Evolutionary conservation across 108 stramenopile genomes (phyloP).

Genomic region (Hondaea fermentalgiana): DNA sequence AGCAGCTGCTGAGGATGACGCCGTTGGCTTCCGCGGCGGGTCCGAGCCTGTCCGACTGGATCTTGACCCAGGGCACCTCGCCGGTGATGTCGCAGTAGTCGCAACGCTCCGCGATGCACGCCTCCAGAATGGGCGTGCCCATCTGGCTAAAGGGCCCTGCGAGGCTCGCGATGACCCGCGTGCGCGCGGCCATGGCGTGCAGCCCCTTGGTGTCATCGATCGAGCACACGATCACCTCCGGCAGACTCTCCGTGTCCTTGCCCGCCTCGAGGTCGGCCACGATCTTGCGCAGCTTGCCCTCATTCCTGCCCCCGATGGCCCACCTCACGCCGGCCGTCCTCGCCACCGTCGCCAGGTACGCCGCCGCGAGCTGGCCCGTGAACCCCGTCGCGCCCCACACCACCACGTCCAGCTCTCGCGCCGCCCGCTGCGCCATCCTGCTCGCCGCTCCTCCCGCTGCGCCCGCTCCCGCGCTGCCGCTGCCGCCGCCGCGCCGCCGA

Average conservation of each 20-base stretch:
- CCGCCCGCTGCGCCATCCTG: neutral
- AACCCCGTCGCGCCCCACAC: slow-evolving; percentile 16
- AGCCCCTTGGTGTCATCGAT: neutral
- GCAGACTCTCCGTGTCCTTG: neutral
- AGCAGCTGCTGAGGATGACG: slow-evolving; percentile 59
- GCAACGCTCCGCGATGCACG: neutral
- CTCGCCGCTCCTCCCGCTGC: no score
- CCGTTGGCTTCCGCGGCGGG: slow-evolving; percentile 50
- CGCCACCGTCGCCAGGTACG: neutral
- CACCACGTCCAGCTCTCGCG: neutral
- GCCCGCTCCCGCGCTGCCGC: no score
- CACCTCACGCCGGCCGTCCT: neutral
- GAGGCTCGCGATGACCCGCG: neutral
- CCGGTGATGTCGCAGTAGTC: slow-evolving; percentile 89
- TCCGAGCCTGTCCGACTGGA: slow-evolving; percentile 58
- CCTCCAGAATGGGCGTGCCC: slow-evolving; percentile 8
- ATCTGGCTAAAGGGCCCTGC: neutral
- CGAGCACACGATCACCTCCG: neutral
- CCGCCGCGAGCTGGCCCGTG: neutral
- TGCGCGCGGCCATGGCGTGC: neutral
- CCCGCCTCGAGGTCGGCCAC: neutral
- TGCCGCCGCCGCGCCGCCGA: neutral
- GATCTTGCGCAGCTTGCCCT: neutral
- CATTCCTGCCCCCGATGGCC: neutral
- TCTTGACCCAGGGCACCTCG: slow-evolving; percentile 69